Evolutionary conservation across 2,329 filamentous ascomycete species (phyloP), one percentile per base, ranked within the genome.

Genomic region (Moelleriella libera): DNA sequence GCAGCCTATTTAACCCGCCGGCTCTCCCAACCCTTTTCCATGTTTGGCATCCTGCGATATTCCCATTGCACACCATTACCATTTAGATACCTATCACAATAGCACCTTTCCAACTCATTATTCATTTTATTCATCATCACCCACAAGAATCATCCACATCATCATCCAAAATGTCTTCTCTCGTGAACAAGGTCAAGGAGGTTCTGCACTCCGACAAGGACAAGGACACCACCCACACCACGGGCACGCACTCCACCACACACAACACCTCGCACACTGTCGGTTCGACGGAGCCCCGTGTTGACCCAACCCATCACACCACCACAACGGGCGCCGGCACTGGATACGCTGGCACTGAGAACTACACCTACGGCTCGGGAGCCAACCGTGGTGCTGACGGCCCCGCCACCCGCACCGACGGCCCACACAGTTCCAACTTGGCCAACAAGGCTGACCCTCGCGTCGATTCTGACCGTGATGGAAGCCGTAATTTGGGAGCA

Each of bases 171-270:
- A 79, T 78, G 75, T 76, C 75, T 62, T 63, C 63, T 55, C 64
- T 79, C 57, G 62, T 77, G 58, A 72, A 78, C 68, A 78, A 78
- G 64, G 69, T 77, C 61, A 78, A 78, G 70, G 73, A 78, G 4
- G 72, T 67, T 52, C 60, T 78, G 49, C 58, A 66, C 56, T 63
- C 66, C 51, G 67, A 72, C 61, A 66, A 70, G 37, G 47, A 52
- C 52, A 55, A 54, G 45, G 34, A 37, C 34, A 51, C 58, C 31
- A 51, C 55, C 6, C 10, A 11, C 21, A 32, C 30, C 41, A 47
- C 30, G 30, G 44, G 41, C 8, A 49, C 47, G 6, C 42, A 45
- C 31, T 43, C 48, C 2, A 45, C 47, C 11, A 21, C 21, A 21
- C 30, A 46, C 41, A 12, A 45, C 31, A 47, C 49, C 9, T 44